phyloP scores from a whole-genome alignment of 495 filamentous ascomycete genomes.

The Elasticomyces elasticus region DNA sequence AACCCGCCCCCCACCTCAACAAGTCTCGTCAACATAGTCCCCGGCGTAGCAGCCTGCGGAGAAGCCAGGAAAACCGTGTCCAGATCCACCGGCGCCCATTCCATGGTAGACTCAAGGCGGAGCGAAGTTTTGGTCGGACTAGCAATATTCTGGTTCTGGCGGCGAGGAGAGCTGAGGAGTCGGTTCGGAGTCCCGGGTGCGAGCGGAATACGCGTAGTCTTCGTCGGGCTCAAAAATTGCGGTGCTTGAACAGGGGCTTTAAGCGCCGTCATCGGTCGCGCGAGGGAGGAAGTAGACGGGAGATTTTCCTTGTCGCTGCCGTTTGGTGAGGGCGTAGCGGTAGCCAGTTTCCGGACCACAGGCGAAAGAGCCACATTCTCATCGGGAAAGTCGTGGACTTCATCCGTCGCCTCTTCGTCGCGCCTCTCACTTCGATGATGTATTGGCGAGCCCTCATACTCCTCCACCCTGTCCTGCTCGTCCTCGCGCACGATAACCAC shows the following conservation, averaged over 20 bases:
- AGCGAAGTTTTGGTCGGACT: conserved; percentile 36
- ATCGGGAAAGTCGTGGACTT: background rate
- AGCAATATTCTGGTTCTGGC: conserved; percentile 9
- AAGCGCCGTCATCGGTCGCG: background rate
- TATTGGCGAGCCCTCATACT: conserved; percentile 12
- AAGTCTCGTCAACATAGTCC: conserved; percentile 29
- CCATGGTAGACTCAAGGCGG: conserved; percentile 32
- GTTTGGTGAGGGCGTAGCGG: conserved; percentile 4
- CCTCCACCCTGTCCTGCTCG: conserved; percentile 12
- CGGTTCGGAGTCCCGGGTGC: conserved; percentile 20
- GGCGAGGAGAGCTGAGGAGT: background rate
- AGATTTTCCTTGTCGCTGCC: conserved; percentile 22
- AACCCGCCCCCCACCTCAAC: conserved; percentile 41
- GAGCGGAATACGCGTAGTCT: conserved; percentile 16
- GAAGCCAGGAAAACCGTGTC: conserved; percentile 46
- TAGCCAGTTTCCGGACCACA: background rate
- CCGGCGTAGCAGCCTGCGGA: conserved; percentile 21
- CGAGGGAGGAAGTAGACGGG: conserved; percentile 13
- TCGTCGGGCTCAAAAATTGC: conserved; percentile 4
- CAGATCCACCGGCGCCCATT: conserved; percentile 67
- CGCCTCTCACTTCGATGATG: background rate
- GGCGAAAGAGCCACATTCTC: background rate
- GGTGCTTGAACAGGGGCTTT: background rate
- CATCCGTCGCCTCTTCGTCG: background rate
- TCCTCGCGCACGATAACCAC: background rate